Percentiles rank a stretch among this genome's conserved stretches.
phyloP scores from a whole-genome alignment of 768 basidiomycete genomes.

The Tubosaeta sp. region DNA sequence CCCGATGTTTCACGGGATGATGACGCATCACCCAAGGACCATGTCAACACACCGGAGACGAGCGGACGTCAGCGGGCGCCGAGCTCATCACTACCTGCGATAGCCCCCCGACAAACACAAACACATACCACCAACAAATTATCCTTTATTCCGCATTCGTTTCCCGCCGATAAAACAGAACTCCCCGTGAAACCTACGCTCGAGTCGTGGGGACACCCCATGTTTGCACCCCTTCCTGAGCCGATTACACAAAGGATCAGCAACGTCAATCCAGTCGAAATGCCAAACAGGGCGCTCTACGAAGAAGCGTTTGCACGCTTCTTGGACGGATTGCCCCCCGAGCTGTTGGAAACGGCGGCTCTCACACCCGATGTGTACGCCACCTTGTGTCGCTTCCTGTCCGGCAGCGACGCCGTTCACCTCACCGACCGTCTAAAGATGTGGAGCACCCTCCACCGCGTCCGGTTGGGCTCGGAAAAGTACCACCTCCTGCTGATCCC shows the following conservation, averaged over 20 bases:
- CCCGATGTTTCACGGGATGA: slow-evolving; percentile 17
- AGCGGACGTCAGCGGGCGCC: slow-evolving; percentile 15
- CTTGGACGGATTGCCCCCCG: slow-evolving; percentile 45
- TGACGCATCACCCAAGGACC: slow-evolving; percentile 12
- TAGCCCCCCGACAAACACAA: slow-evolving; percentile 23
- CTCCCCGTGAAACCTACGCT: slow-evolving; percentile 39
- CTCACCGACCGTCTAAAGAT: slow-evolving; percentile 42
- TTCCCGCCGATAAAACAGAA: slow-evolving; percentile 35
- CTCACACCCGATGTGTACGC: slow-evolving; percentile 54
- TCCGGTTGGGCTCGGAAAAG: slow-evolving; percentile 57
- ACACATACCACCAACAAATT: slow-evolving; percentile 25
- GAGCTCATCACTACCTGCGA: slow-evolving; percentile 19
- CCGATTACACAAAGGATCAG: slow-evolving; percentile 51
- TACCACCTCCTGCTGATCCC: slow-evolving; percentile 56
- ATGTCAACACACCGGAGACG: slow-evolving; percentile 23
- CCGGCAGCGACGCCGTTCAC: slow-evolving; percentile 28
- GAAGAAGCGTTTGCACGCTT: slow-evolving; percentile 49
- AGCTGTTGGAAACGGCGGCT: slow-evolving; percentile 57
- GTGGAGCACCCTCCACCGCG: slow-evolving; percentile 58
- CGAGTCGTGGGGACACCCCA: slow-evolving; percentile 56
- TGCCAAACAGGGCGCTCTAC: slow-evolving; percentile 54
- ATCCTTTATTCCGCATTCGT: slow-evolving; percentile 44
- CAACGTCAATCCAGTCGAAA: slow-evolving; percentile 50
- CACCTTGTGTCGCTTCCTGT: slow-evolving; percentile 45
- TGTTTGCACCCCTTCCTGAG: slow-evolving; percentile 59